Conservation (phyloP, 768 basidiomycete genomes). For the Boletus fagicola region DNA sequence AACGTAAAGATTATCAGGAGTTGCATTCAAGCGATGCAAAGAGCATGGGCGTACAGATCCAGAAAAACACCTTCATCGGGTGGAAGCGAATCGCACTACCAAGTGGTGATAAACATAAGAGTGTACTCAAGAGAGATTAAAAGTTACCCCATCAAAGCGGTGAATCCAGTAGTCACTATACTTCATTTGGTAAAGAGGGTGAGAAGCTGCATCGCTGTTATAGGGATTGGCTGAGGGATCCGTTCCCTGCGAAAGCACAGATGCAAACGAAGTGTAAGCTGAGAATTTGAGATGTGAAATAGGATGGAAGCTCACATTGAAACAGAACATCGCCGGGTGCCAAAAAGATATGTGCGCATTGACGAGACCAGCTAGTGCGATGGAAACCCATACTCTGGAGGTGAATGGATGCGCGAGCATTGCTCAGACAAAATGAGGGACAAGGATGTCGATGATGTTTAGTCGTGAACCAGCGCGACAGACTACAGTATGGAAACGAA, state of each 20-base stretch:
- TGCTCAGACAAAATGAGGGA: not conserved
- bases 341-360: conserved; percentile 3
- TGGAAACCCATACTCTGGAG: conserved; percentile 2
- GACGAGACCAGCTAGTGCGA: conserved; percentile 12
- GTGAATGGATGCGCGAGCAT: conserved; percentile 2
- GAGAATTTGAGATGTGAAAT: not conserved
- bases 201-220: not conserved
- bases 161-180: conserved; percentile 11
- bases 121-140: not conserved
- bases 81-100: conserved; percentile 1
- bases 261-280: not conserved
- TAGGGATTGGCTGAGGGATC: not conserved
- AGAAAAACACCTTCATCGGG: not conserved
- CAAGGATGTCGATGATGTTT: not conserved
- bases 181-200: not conserved
- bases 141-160: not conserved
- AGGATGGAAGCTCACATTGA: conserved; percentile 5
- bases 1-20: not conserved
- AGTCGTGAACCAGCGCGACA: conserved; percentile 11
- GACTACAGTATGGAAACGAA: not conserved
- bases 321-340: not conserved
- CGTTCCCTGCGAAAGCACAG: conserved; percentile 5
- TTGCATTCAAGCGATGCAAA: not conserved
- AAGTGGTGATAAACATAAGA: not conserved
- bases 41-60: conserved; percentile 9